Evolutionary conservation across 257 asterid genomes (phyloP).

Genomic region (Ballota nigra): DNA sequence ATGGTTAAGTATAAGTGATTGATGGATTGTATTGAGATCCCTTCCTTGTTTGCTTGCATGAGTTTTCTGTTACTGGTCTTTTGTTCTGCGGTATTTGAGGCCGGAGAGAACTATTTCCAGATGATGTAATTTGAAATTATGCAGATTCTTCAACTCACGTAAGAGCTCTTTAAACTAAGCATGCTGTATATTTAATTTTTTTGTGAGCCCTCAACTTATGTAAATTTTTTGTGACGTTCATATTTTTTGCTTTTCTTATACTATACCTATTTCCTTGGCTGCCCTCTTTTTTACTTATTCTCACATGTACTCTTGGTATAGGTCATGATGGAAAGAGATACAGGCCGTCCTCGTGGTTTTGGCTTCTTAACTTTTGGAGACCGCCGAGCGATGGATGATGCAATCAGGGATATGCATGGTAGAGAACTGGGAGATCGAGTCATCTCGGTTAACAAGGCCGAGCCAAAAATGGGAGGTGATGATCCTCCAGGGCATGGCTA

Average conservation of each 20-base stretch:
- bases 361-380: conserved; percentile 94
- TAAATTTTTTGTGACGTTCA: neutral
- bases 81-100: conserved; percentile 35
- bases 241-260: neutral
- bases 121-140: conserved; percentile 35
- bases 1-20: conserved; percentile 18
- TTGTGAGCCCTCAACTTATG: neutral
- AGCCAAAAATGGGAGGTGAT: conserved; percentile 80
- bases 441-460: conserved; percentile 95
- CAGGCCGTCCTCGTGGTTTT: conserved; percentile 99
- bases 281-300: neutral
- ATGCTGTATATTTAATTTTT: conserved; percentile 6
- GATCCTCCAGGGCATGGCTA: conserved; percentile 63
- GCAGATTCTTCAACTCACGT: conserved; percentile 37
- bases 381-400: conserved; percentile 90
- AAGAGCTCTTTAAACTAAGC: conserved; percentile 35
- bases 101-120: conserved; percentile 31
- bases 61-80: conserved; percentile 30
- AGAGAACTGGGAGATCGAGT: conserved; percentile 85
- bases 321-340: conserved; percentile 93
- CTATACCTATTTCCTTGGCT: neutral
- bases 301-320: conserved; percentile 27
- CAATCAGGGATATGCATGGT: conserved; percentile 94
- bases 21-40: conserved; percentile 25
- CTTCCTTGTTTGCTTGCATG: conserved; percentile 29